These are phyloP conservation scores for Aspergillus sp. DNA, from an alignment of 2,329 filamentous ascomycete genomes.

Conservation along the genomic window DNA sequence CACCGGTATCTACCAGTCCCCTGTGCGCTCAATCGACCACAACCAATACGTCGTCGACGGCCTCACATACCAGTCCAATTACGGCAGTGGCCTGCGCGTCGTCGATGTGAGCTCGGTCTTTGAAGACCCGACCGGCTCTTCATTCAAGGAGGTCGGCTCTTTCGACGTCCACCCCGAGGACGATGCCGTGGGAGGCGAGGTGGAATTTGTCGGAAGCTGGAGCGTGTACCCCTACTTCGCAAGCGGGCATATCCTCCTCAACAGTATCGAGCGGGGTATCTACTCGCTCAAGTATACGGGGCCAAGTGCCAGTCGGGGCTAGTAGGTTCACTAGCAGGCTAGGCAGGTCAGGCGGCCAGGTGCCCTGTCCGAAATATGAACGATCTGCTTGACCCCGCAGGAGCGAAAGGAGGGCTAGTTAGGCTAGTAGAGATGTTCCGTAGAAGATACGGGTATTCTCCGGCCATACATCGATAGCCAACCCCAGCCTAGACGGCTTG, in stretches of 20 bases:
- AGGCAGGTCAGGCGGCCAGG: not conserved
- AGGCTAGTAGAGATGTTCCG: too few relatives aligned
- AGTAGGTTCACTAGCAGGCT: not conserved
- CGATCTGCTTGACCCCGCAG: too few relatives aligned
- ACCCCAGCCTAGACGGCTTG: not conserved
- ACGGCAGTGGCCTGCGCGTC: conserved; percentile 20
- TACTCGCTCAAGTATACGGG: conserved; percentile 21
- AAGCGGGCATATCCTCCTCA: conserved; percentile 17
- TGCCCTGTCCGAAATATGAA: not conserved
- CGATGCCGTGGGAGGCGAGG: conserved; percentile 13
- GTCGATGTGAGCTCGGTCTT: conserved; percentile 17
- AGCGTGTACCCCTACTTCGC: conserved; percentile 20
- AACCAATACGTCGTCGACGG: conserved; percentile 22
- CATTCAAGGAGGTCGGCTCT: conserved; percentile 17
- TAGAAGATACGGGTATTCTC: too few relatives aligned
- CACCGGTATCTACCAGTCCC: conserved; percentile 19
- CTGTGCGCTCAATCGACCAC: conserved; percentile 20
- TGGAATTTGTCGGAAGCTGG: conserved; percentile 19
- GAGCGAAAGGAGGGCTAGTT: too few relatives aligned
- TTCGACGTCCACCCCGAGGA: conserved; percentile 20
- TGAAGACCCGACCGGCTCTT: conserved; percentile 14
- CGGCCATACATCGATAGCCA: too few relatives aligned
- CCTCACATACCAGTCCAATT: conserved; percentile 18
- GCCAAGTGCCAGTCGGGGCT: not conserved
- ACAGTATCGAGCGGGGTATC: conserved; percentile 20